Percentiles rank a stretch among this genome's conserved stretches.
Evolutionary conservation across 2,329 filamentous ascomycete genomes (phyloP).

Genomic region (Didymella pomorum): DNA sequence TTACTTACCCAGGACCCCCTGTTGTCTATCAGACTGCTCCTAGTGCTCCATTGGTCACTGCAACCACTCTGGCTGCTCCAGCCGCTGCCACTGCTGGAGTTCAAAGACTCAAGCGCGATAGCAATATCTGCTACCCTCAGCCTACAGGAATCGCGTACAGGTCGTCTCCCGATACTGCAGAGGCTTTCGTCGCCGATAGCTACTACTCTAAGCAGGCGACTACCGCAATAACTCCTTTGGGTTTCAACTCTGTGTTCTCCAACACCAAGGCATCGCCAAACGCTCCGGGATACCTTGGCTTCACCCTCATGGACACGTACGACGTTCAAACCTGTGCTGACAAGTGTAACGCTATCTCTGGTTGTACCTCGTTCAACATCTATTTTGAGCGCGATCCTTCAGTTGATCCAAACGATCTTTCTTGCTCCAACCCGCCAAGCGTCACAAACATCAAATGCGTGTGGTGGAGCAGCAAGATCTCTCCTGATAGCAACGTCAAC

Average conservation of each 20-base stretch:
- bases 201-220: conserved; percentile 2
- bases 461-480: conserved; percentile 32
- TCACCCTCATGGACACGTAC: conserved; percentile 2
- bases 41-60: conserved; percentile 4
- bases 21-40: conserved; percentile 8
- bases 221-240: neutral
- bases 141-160: conserved; percentile 2
- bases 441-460: conserved; percentile 43
- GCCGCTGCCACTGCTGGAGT: conserved; percentile 1
- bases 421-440: conserved; percentile 26
- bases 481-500: conserved; percentile 32
- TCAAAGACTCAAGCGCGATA: neutral
- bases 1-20: conserved; percentile 6
- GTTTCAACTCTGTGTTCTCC: neutral
- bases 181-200: neutral
- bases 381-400: conserved; percentile 31
- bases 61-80: conserved; percentile 2
- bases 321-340: conserved; percentile 7
- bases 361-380: conserved; percentile 27
- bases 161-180: neutral
- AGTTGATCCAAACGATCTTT: conserved; percentile 14
- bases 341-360: conserved; percentile 22
- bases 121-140: conserved; percentile 5
- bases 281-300: conserved; percentile 3
- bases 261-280: conserved; percentile 6